Conservation (phyloP, 2,329 filamentous ascomycete species). For the Penicillium sp. region DNA sequence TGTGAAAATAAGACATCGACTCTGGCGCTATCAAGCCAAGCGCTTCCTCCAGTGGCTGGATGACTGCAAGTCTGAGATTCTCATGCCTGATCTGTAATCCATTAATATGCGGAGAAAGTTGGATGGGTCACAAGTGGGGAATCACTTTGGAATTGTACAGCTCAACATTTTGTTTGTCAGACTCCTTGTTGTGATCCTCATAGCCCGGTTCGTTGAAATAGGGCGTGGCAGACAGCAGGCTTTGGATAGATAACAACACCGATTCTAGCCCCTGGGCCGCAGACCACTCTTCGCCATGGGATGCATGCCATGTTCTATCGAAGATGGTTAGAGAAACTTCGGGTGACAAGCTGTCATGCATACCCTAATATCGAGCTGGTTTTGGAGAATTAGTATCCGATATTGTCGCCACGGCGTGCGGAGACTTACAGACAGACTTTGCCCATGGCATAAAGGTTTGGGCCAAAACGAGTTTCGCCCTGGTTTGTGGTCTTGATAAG, state of each 20-base stretch:
- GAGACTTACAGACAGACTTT: slow-evolving; percentile 80
- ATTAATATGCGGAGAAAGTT: background rate
- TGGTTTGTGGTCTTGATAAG: slow-evolving; percentile 79
- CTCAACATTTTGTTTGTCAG: slow-evolving; percentile 71
- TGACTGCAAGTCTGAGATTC: slow-evolving; percentile 78
- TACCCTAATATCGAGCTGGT: slow-evolving; percentile 81
- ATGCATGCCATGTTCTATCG: slow-evolving; percentile 82
- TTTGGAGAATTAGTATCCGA: slow-evolving; percentile 15
- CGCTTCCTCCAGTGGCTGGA: slow-evolving; percentile 78
- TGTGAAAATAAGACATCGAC: slow-evolving; percentile 39
- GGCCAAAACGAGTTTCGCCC: slow-evolving; percentile 89
- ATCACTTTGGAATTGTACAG: slow-evolving; percentile 75
- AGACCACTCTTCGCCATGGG: slow-evolving; percentile 91
- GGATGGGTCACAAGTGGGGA: background rate
- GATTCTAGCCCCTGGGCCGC: slow-evolving; percentile 94
- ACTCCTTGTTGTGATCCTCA: slow-evolving; percentile 60
- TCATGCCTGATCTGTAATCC: slow-evolving; percentile 77
- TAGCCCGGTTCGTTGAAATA: slow-evolving; percentile 97
- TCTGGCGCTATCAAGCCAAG: slow-evolving; percentile 54
- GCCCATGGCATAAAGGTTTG: slow-evolving; percentile 88
- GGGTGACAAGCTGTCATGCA: slow-evolving; percentile 24
- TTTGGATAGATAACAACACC: slow-evolving; percentile 92
- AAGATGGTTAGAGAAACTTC: slow-evolving; percentile 6
- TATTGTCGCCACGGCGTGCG: background rate
- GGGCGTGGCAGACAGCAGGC: slow-evolving; percentile 87